Evolutionary conservation across 2,329 filamentous ascomycete species (phyloP).

Genomic region (Monosporascus sp.): DNA sequence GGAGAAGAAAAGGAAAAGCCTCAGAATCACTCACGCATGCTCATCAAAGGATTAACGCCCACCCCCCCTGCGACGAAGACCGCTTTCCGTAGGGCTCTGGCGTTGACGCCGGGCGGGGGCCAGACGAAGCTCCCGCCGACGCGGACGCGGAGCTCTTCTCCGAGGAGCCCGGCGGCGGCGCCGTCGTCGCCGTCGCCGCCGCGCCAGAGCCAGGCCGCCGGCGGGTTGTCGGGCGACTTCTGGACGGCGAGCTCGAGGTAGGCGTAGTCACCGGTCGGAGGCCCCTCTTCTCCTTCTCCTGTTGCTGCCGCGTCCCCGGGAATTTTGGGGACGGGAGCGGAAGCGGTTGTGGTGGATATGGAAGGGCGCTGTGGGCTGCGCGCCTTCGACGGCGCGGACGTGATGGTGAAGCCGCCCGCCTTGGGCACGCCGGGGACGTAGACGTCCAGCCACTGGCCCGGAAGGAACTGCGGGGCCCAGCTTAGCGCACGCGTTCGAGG

Average conservation of each 20-base stretch:
- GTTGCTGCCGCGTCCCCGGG: background rate
- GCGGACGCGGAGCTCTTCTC: slow-evolving; percentile 56
- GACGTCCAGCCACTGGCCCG: slow-evolving; percentile 87
- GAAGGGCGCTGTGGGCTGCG: slow-evolving; percentile 11
- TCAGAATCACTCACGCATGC: slow-evolving; percentile 43
- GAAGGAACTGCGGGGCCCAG: slow-evolving; percentile 53
- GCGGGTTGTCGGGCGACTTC: slow-evolving; percentile 62
- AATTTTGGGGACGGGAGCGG: no score
- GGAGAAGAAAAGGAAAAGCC: background rate
- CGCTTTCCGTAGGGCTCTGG: slow-evolving; percentile 46
- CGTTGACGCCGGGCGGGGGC: slow-evolving; percentile 53
- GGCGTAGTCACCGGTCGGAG: slow-evolving; percentile 1
- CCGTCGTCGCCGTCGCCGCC: slow-evolving; percentile 1
- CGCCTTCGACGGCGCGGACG: slow-evolving; percentile 62
- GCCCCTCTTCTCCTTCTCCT: background rate
- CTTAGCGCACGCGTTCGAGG: background rate
- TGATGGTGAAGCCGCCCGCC: slow-evolving; percentile 85
- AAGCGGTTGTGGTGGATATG: slow-evolving; percentile 13
- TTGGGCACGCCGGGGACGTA: slow-evolving; percentile 64
- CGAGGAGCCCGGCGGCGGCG: slow-evolving; percentile 47
- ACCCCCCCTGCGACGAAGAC: slow-evolving; percentile 79
- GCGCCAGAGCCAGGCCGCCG: slow-evolving; percentile 73
- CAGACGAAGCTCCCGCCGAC: slow-evolving; percentile 79
- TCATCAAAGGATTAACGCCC: slow-evolving; percentile 75
- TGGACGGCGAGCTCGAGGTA: slow-evolving; percentile 79